Conservation (phyloP, 495 filamentous ascomycete species). For the Penicillium argentinense region DNA sequence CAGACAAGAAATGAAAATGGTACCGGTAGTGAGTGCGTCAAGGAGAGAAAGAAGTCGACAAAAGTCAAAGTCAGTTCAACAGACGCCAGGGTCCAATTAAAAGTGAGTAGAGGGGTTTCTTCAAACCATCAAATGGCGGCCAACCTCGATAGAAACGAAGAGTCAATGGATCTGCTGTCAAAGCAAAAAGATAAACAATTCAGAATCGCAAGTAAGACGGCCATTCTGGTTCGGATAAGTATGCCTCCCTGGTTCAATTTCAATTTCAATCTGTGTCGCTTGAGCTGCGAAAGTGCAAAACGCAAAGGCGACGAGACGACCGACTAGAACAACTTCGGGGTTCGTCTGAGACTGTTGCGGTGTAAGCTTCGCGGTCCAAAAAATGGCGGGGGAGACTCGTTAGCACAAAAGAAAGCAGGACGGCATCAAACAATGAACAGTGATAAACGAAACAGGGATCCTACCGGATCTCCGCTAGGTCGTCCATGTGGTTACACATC, state of each 20-base stretch:
- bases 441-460: slow-evolving; percentile 9
- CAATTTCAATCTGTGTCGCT: slow-evolving; percentile 25
- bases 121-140: slow-evolving; percentile 39
- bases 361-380: slow-evolving; percentile 15
- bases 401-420: slow-evolving; percentile 20
- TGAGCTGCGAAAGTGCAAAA: slow-evolving; percentile 22
- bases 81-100: slow-evolving; percentile 25
- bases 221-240: slow-evolving; percentile 40
- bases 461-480: slow-evolving; percentile 65
- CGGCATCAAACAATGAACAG: background rate
- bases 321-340: slow-evolving; percentile 41
- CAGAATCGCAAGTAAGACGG: slow-evolving; percentile 19
- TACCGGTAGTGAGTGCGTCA: slow-evolving; percentile 11
- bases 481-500: slow-evolving; percentile 95
- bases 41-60: slow-evolving; percentile 24
- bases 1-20: slow-evolving; percentile 21
- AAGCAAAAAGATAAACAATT: slow-evolving; percentile 22
- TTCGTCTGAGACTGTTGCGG: slow-evolving; percentile 35
- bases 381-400: slow-evolving; percentile 2
- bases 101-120: slow-evolving; percentile 28
- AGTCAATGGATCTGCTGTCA: slow-evolving; percentile 29
- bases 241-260: slow-evolving; percentile 17
- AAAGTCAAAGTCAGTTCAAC: slow-evolving; percentile 11
- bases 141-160: slow-evolving; percentile 47
- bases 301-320: slow-evolving; percentile 17